Conservation (phyloP, 306 rosid species). For the Trifolium fragiferum region DNA sequence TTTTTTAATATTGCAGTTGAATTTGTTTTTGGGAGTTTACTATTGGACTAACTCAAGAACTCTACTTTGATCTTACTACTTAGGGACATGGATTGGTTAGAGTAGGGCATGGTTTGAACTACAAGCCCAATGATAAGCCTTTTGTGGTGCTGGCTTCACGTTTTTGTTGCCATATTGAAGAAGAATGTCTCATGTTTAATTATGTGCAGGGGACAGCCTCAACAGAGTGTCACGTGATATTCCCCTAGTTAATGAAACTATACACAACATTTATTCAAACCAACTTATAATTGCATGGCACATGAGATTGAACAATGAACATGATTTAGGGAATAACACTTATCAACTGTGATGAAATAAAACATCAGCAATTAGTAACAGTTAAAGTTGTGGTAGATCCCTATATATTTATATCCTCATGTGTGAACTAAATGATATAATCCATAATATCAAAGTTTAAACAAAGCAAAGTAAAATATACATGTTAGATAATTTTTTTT, state of each 20-base stretch:
- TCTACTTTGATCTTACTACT: neutral
- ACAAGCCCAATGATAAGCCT: slow-evolving; percentile 8
- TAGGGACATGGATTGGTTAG: neutral
- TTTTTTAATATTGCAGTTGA: too few relatives aligned
- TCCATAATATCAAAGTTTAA: neutral
- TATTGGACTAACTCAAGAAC: neutral
- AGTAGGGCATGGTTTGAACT: slow-evolving; percentile 18
- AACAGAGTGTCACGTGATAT: neutral
- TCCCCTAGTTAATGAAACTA: neutral
- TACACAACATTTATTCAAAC: slow-evolving; percentile 12
- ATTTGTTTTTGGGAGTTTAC: neutral
- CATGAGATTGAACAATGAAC: neutral
- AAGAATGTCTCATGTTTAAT: slow-evolving; percentile 31
- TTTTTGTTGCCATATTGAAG: slow-evolving; percentile 8
- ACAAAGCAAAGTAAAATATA: neutral
- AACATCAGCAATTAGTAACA: neutral
- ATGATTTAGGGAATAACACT: neutral
- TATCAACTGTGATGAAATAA: slow-evolving; percentile 9
- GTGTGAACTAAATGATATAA: slow-evolving; percentile 1
- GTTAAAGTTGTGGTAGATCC: neutral
- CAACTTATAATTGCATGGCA: slow-evolving; percentile 11
- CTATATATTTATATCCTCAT: neutral
- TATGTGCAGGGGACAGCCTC: neutral
- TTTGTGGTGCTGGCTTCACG: neutral
- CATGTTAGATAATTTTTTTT: neutral